Evolutionary conservation across 305 asterid species (phyloP).

Genomic region (Ilex paraguariensis): DNA sequence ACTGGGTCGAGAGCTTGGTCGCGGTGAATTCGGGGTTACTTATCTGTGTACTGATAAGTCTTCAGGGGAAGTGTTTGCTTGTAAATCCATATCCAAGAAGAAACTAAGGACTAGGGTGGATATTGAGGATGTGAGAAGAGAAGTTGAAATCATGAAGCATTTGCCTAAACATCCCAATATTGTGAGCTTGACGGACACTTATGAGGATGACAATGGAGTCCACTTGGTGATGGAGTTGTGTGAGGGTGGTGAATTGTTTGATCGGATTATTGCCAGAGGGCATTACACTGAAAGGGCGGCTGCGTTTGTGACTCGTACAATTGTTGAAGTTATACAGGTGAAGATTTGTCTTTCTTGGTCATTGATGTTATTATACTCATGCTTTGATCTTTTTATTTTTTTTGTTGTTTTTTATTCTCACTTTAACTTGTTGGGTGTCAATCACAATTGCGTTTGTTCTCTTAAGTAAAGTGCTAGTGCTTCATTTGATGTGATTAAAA

Average conservation of each 20-base stretch:
- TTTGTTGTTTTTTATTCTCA: too few relatives aligned
- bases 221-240: slow-evolving; percentile 87
- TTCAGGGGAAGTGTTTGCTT: slow-evolving; percentile 56
- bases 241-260: slow-evolving; percentile 87
- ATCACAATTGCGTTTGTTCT: too few relatives aligned
- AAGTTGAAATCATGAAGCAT: slow-evolving; percentile 82
- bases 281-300: slow-evolving; percentile 89
- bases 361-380: too few relatives aligned
- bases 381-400: too few relatives aligned
- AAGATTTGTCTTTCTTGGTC: not conserved
- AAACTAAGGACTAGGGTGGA: slow-evolving; percentile 73
- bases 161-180: slow-evolving; percentile 73
- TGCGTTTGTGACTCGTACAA: slow-evolving; percentile 67
- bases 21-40: slow-evolving; percentile 83
- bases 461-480: too few relatives aligned
- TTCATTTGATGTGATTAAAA: too few relatives aligned
- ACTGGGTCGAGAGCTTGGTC: slow-evolving; percentile 75
- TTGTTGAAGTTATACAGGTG: slow-evolving; percentile 86
- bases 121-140: slow-evolving; percentile 85
- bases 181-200: slow-evolving; percentile 70
- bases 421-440: too few relatives aligned
- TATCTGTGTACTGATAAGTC: slow-evolving; percentile 60
- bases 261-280: slow-evolving; percentile 73
- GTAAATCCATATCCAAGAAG: slow-evolving; percentile 80
- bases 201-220: slow-evolving; percentile 75